These are phyloP conservation scores for Penstemon newberryi DNA, from an alignment of 257 asterid genomes.

Conservation along the genomic window DNA sequence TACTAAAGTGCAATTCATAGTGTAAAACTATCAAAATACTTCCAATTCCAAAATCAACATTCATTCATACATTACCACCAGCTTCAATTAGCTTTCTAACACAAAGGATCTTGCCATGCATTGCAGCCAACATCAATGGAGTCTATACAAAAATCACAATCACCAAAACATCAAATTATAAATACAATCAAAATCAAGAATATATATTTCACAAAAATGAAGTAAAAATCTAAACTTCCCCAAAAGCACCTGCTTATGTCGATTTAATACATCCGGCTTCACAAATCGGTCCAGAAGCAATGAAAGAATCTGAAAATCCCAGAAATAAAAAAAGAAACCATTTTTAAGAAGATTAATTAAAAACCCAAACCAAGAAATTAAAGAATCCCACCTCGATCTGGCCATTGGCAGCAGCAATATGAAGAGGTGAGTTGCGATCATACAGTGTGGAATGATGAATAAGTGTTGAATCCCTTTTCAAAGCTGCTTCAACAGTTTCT, in stretches of 20 bases:
- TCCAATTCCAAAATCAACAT: too few species aligned
- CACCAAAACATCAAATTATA: conserved; percentile 21
- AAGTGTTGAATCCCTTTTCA: conserved; percentile 48
- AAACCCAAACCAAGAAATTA: neutral
- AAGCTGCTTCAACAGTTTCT: conserved; percentile 50
- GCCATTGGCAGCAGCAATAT: conserved; percentile 96
- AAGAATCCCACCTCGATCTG: conserved; percentile 79
- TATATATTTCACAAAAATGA: too few species aligned
- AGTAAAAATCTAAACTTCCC: conserved; percentile 8
- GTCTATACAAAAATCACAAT: conserved; percentile 58
- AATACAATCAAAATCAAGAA: neutral
- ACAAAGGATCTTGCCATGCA: conserved; percentile 93
- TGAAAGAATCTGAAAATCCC: conserved; percentile 62
- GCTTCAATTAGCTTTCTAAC: conserved; percentile 81
- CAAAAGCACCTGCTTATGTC: conserved; percentile 69
- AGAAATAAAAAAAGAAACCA: neutral
- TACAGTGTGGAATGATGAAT: conserved; percentile 52
- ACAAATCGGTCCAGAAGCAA: conserved; percentile 71
- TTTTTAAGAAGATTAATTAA: conserved; percentile 10
- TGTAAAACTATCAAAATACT: neutral
- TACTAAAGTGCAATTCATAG: neutral
- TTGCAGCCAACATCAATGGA: conserved; percentile 97
- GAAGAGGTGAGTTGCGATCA: conserved; percentile 80
- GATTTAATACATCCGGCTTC: conserved; percentile 79
- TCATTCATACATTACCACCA: conserved; percentile 71